Percentiles rank a stretch among this genome's conserved stretches.
phyloP scores from a whole-genome alignment of 2,329 filamentous ascomycete species.

The Alternaria sp. region DNA sequence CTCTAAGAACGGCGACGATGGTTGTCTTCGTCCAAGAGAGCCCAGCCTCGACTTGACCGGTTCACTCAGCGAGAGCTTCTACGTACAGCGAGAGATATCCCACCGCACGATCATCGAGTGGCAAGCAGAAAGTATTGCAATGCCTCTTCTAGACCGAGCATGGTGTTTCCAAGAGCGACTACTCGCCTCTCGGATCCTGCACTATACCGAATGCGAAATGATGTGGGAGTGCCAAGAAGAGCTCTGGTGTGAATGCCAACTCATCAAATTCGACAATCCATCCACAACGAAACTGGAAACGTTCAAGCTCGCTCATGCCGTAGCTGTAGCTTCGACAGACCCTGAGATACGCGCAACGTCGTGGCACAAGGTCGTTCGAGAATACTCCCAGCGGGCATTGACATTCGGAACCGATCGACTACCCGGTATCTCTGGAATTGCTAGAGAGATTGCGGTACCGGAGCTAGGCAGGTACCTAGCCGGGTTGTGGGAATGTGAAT shows the following conservation, averaged over 20 bases:
- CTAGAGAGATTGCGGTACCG: neutral
- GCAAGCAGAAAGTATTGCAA: neutral
- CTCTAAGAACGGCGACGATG: neutral
- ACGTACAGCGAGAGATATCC: neutral
- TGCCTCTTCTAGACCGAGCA: neutral
- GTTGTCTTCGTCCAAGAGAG: fast-evolving
- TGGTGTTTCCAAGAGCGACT: neutral
- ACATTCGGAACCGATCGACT: neutral
- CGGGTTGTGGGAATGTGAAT: neutral
- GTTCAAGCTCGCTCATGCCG: neutral
- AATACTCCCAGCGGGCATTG: neutral
- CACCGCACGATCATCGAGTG: neutral
- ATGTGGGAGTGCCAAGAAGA: neutral
- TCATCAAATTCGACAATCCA: neutral
- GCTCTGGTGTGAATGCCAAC: neutral
- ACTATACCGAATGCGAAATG: neutral
- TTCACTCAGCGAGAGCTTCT: fast-evolving
- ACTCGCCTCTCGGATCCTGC: fast-evolving
- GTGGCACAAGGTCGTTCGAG: neutral
- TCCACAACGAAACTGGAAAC: neutral
- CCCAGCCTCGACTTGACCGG: fast-evolving
- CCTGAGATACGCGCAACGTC: fast-evolving
- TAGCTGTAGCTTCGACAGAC: fast-evolving
- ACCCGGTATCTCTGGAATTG: neutral
- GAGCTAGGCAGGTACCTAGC: fast-evolving